Evolutionary conservation across 768 basidiomycete genomes (phyloP).

Genomic region (Ramaria sp.): DNA sequence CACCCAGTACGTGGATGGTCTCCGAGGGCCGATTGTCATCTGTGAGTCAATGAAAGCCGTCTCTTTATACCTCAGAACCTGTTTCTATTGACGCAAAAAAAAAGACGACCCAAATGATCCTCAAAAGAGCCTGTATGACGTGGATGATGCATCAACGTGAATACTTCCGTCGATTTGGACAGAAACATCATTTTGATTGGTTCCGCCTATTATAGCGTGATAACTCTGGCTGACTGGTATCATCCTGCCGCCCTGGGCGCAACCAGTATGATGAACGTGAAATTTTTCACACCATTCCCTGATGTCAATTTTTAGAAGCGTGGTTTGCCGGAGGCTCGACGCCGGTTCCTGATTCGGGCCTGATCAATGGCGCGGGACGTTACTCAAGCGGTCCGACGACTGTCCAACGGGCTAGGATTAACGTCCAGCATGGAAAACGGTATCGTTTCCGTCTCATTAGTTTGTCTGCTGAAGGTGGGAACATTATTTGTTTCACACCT

Average conservation of each 20-base stretch:
- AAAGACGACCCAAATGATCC: constrained; percentile 3
- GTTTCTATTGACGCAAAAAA: not conserved
- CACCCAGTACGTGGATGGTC: constrained; percentile 12
- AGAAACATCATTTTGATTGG: not conserved
- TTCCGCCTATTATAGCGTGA: constrained; percentile 13
- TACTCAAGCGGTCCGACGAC: constrained; percentile 28
- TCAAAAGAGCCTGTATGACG: constrained; percentile 28
- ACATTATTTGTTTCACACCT: no score
- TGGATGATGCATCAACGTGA: constrained; percentile 31
- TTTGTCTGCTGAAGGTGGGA: not conserved
- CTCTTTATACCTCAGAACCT: not conserved
- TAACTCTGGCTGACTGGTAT: constrained; percentile 39
- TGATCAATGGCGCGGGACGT: constrained; percentile 46
- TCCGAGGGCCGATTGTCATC: constrained; percentile 10
- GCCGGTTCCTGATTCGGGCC: constrained; percentile 25
- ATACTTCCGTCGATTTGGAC: not conserved
- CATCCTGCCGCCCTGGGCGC: constrained; percentile 4
- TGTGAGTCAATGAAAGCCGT: not conserved
- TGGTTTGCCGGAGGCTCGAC: constrained; percentile 2
- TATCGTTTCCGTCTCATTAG: not conserved
- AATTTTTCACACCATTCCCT: not conserved
- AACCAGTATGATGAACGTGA: no score
- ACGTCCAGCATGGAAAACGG: constrained; percentile 25
- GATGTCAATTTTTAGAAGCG: not conserved
- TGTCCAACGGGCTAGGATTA: constrained; percentile 32